Base-by-base conservation (phyloP, 1,284 basidiomycete species). In the Leccinum griseonigrum region DNA sequence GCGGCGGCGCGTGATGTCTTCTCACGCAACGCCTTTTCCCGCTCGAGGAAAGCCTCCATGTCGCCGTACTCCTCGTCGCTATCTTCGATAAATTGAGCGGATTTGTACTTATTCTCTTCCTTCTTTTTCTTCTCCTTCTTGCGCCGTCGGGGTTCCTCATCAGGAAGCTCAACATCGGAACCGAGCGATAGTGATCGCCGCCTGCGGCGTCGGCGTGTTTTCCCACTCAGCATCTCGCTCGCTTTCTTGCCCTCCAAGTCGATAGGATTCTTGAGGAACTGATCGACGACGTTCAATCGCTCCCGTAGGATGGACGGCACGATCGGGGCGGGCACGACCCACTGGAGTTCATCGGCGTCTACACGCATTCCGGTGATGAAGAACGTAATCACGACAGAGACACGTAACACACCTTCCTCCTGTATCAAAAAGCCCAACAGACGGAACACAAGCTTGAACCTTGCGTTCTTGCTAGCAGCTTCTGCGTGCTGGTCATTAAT, bases 41-140 rank as follows among this genome's bases (percentile, higher is more conserved):
- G 84, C 69, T 83, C 90, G 64, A 94, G 86, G 81, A 97, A 97
- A 5, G 78, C 82, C 54, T 90, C 88, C 74, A 90, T 85, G 67
- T 87, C 85, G 18, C 83, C 90, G 63, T 84, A 84, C 73, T 92
- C 92, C 64, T 81, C 91, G 69, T 97, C 94, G 67, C 91, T 92
- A 74, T 96, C 94, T 71, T 90, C 85, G 71, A 96, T 94, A 72
- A 95, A 94, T 72, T 94, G 90, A 6, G 94, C 94, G 11, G 88
- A 91, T 76, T 95, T 95, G 81, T 91, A 95, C 60, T 79, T 75
- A 74, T 87, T 82, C 68, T 86, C 82, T 74, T 95, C 92, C 70
- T 88, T 85, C 68, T 78, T 81, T 76, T 86, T 85, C 78, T 80
- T 83, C 68, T 79, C 78, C 71, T 77, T 81, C 71, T 79, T 82